Base-by-base conservation (phyloP, 371 early-diverging fungal genomes). In the Mucor piriformis region DNA sequence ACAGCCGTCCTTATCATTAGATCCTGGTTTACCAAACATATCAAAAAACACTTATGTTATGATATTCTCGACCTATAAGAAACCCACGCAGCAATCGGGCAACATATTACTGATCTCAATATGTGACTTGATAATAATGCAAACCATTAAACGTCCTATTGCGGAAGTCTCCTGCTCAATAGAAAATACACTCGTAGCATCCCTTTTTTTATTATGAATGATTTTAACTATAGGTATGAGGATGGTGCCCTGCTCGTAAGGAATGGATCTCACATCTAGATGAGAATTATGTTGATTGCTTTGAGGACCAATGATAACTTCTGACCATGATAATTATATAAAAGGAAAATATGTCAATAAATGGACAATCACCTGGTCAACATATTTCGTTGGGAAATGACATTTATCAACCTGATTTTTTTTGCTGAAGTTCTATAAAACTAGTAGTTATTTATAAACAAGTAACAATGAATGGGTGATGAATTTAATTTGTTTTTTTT, bases 41-140 rank as follows among this genome's bases (percentile, higher is more conserved):
- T 59, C 23, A 15, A 47, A 0, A 16, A 15, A 11, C 6, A n/a
- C 0, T n/a, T n/a, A n/a, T 16, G 24, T 7, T 24, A 24, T 20
- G 54, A 60, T 21, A 54, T 60, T 7, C 13, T 48, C 8, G 23
- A 24, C 6, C 18, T 53, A 6, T 54, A 60, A 60, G 61, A 60
- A 54, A 54, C 61, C 1, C 53, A 60, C 35, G 61, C 61, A 0
- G 21, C 25, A 4, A 18, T 24, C 15, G 3, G 2, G 0, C 1
- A 11, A 6, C 13, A 10, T 2, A 32, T 25, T 10, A 12, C 33
- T 3, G 3, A 35, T 27, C 27, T 60, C 12, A 53, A 53, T 10
- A 3, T 37, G 3, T 24, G 24, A 3, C 53, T 60, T 12, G 23
- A 60, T 2, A 38, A 47, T 1, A 40, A 7, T 11, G 47, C 54